phyloP scores from a whole-genome alignment of 306 rosid species.

The Prunus campanulata region DNA sequence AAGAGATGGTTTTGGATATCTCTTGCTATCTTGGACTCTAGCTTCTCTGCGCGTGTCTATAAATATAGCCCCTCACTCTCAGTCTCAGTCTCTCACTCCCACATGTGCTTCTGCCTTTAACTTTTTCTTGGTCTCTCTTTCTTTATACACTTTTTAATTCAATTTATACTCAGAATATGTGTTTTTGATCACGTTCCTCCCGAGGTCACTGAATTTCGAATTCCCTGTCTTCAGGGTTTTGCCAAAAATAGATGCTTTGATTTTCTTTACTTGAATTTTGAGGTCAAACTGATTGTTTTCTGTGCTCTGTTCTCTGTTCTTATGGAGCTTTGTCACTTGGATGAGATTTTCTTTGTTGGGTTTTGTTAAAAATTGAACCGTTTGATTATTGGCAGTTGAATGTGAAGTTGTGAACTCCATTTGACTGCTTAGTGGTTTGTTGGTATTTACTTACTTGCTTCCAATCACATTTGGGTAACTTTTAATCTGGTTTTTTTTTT shows the following conservation, averaged over 20 bases:
- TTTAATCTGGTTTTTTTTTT: constrained; percentile 1
- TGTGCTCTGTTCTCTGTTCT: neutral
- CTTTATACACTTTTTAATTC: neutral
- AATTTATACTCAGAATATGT: neutral
- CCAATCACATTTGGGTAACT: constrained; percentile 8
- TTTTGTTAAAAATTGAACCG: neutral
- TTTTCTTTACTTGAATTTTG: neutral
- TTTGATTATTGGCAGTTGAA: constrained; percentile 9
- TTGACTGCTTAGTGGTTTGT: constrained; percentile 4
- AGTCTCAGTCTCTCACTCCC: constrained; percentile 7
- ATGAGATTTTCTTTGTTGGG: constrained; percentile 12
- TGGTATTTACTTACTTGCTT: neutral
- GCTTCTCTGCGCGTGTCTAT: neutral
- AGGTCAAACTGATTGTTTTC: constrained; percentile 5
- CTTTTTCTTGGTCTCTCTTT: constrained; percentile 17
- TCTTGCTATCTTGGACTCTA: constrained; percentile 6
- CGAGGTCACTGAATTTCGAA: constrained; percentile 4
- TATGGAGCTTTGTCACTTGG: neutral
- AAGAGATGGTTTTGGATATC: constrained; percentile 35
- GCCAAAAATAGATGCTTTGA: neutral
- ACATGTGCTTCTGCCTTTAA: constrained; percentile 21
- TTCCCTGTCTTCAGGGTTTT: neutral
- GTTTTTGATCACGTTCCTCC: neutral
- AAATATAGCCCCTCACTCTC: constrained; percentile 12
- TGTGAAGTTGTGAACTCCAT: neutral